Conservation (phyloP, 192 early-diverging fungal species). For the Backusella luteola region DNA sequence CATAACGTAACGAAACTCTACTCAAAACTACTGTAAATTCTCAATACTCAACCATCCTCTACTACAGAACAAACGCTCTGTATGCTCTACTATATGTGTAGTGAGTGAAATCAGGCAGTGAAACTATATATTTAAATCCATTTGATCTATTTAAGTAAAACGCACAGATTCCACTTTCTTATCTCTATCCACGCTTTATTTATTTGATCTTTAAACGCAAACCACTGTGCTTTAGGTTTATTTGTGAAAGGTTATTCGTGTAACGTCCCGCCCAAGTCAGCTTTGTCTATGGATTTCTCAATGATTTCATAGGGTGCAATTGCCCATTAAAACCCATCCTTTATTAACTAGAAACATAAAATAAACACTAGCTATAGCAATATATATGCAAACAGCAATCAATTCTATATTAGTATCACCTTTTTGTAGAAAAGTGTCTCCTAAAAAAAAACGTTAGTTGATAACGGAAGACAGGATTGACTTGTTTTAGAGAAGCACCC, state of each 20-base stretch:
- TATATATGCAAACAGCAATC: not conserved
- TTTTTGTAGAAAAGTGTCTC: not conserved
- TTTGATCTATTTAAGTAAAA: no score
- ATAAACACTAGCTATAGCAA: not conserved
- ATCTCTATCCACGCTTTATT: no score
- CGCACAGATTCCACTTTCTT: no score
- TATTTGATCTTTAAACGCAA: not conserved
- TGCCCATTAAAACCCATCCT: not conserved
- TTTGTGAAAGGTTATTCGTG: not conserved
- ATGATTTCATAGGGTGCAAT: not conserved
- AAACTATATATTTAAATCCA: no score
- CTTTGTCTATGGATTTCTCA: not conserved
- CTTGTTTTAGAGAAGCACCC: not conserved
- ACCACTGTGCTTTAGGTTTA: not conserved
- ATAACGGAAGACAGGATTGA: not conserved
- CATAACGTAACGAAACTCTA: no score
- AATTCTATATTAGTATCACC: not conserved
- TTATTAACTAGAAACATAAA: not conserved
- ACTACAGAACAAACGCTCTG: no score
- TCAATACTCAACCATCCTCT: no score
- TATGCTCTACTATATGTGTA: no score
- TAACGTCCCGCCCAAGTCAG: not conserved
- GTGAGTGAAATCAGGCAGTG: no score
- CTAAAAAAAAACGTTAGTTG: not conserved
- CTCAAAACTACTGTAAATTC: no score